phyloP scores from a whole-genome alignment of 1,284 basidiomycete species.

The Sporisorium scitamineum region DNA sequence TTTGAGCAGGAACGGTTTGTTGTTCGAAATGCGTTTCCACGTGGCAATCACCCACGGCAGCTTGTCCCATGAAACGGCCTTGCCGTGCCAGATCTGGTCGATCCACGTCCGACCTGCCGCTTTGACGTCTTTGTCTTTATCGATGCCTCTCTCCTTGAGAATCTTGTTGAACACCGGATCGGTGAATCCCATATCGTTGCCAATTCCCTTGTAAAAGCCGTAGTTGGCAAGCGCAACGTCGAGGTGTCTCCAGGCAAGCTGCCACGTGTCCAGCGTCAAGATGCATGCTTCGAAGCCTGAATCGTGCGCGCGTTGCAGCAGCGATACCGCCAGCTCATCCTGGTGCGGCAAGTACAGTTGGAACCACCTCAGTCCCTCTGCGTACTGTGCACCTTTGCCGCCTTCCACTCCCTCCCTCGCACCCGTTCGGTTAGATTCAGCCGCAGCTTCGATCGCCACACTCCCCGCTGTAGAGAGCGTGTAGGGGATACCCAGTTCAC shows the following conservation, averaged over 20 bases:
- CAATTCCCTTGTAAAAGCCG: slow-evolving; percentile 67
- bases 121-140: slow-evolving; percentile 69
- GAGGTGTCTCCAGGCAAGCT: slow-evolving; percentile 75
- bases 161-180: slow-evolving; percentile 78
- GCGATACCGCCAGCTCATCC: slow-evolving; percentile 69
- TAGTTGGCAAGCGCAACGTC: slow-evolving; percentile 74
- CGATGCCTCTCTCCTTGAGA: slow-evolving; percentile 48
- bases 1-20: slow-evolving; percentile 75
- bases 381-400: slow-evolving; percentile 61
- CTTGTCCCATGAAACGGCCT: slow-evolving; percentile 75
- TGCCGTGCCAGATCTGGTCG: slow-evolving; percentile 75
- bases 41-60: slow-evolving; percentile 64
- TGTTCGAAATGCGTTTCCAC: slow-evolving; percentile 74
- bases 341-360: slow-evolving; percentile 80
- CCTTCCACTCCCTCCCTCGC: slow-evolving; percentile 13
- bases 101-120: slow-evolving; percentile 73
- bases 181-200: slow-evolving; percentile 73
- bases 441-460: slow-evolving; percentile 80
- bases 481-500: slow-evolving; percentile 76
- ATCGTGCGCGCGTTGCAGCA: slow-evolving; percentile 73
- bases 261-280: slow-evolving; percentile 76
- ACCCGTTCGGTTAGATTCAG: slow-evolving; percentile 74
- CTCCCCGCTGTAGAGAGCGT: slow-evolving; percentile 80
- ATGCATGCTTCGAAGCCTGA: slow-evolving; percentile 72
- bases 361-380: slow-evolving; percentile 77